Base-by-base conservation (phyloP, 768 basidiomycete genomes). In the Hebeloma cylindrosporum region DNA sequence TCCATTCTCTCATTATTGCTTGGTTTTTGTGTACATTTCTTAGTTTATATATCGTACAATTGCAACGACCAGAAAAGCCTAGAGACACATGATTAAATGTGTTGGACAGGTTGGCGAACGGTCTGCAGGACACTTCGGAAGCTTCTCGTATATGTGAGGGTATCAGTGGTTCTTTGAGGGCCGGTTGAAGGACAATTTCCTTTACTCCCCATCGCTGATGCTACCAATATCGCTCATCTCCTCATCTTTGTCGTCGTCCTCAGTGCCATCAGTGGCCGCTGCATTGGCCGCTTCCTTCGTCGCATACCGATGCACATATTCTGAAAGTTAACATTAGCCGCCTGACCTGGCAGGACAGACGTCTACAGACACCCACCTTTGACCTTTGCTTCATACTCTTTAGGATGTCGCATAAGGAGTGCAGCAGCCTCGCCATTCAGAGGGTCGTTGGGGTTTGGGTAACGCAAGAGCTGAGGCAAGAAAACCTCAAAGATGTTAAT, bases 401-500 rank as follows among this genome's bases (percentile, higher is more conserved):
- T 93, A 25, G 93, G 93, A 62, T 98, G 94, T 21, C 95, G 87
- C 91, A 98, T 93, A 51, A 98, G 79, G 27, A 99, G 74, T 2
- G 95, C 93, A 7, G 96, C 96, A 14, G 96, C 96, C 69, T 99
- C 96, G 25, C 95, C 95, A 53, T 99, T 99, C 41, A 98, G 72
- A 3, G 96, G 96, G 63, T 99, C 96, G 49, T 94, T 93, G 9
- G 96, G 95, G 65, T 99, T 99, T 50, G 96, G 96, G 65, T 99
- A 99, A 35, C 94, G 88, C 44, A 99, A 70, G 1, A 99, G 80
- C 65, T 99, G 96, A 3, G 96, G 96, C 31, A 99, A 76, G 72
- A 99, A 99, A 38, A 91, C 87, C 66, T 99, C 96, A 60, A 99
- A 98, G 52, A 99, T 98, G 63, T 99, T 99, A 74, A 97, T 91